Percentiles rank a stretch among this genome's conserved stretches.
Conservation (phyloP, 2,329 filamentous ascomycete genomes). For the Pleurostoma richardsiae region DNA sequence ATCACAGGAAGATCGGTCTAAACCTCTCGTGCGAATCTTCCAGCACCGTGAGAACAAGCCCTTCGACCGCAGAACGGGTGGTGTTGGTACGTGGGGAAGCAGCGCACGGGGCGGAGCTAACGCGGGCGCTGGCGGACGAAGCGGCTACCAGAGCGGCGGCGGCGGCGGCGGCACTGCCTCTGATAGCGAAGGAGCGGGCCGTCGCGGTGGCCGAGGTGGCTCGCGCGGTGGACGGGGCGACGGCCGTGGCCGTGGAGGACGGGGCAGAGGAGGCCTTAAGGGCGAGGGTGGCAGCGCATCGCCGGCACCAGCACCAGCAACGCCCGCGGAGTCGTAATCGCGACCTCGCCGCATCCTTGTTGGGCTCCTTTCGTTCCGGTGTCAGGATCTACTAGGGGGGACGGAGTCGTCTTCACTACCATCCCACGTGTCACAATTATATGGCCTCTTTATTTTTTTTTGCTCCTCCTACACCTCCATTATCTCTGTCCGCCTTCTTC, state of each 20-base stretch:
- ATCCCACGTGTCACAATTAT: too few relatives aligned
- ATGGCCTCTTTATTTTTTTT: too few relatives aligned
- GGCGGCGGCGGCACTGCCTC: constrained; percentile 76
- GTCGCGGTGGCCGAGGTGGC: constrained; percentile 51
- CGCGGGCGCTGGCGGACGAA: constrained; percentile 41
- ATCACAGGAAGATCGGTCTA: constrained; percentile 66
- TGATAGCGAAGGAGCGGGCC: constrained; percentile 54
- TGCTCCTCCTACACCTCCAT: too few relatives aligned
- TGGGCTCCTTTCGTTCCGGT: constrained; percentile 7
- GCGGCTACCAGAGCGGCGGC: constrained; percentile 80
- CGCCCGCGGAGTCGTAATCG: constrained; percentile 30
- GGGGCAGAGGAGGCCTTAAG: constrained; percentile 53
- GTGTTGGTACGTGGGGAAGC: constrained; percentile 62
- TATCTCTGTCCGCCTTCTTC: too few relatives aligned
- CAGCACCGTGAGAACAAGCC: constrained; percentile 59
- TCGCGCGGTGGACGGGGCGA: constrained; percentile 48
- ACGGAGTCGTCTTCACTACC: not conserved
- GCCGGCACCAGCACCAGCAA: constrained; percentile 45
- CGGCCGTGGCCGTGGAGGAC: constrained; percentile 53
- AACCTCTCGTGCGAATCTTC: constrained; percentile 80
- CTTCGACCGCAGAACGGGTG: constrained; percentile 52
- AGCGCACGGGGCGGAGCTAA: constrained; percentile 58
- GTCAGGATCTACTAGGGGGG: constrained; percentile 14
- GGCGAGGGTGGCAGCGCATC: constrained; percentile 53
- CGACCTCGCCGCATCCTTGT: constrained; percentile 2